phyloP scores from a whole-genome alignment of 768 basidiomycete genomes.

The Trametes villosa region DNA sequence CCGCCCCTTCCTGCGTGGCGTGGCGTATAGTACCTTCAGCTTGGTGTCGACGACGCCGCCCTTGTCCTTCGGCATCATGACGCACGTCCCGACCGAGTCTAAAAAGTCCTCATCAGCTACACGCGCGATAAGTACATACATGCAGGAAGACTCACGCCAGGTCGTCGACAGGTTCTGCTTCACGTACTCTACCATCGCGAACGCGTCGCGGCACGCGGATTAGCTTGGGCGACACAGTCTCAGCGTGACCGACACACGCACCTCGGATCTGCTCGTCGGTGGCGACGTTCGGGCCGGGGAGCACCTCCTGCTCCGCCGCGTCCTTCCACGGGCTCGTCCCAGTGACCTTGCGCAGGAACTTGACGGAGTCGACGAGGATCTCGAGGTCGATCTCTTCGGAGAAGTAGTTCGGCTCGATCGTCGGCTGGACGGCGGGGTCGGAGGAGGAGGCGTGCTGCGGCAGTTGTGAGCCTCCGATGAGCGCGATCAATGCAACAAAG shows the following conservation, averaged over 20 bases:
- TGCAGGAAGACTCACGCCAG: constrained; percentile 22
- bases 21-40: constrained; percentile 36
- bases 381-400: constrained; percentile 35
- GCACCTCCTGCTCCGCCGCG: constrained; percentile 1
- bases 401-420: constrained; percentile 37
- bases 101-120: neutral
- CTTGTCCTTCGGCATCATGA: constrained; percentile 44
- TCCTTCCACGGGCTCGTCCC: constrained; percentile 23
- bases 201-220: too few species aligned
- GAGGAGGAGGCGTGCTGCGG: constrained; percentile 27
- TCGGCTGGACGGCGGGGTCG: constrained; percentile 30
- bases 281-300: constrained; percentile 18
- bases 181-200: constrained; percentile 5
- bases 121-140: neutral
- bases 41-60: constrained; percentile 44
- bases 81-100: constrained; percentile 43
- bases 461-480: neutral
- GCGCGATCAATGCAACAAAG: too few species aligned
- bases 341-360: constrained; percentile 31
- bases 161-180: constrained; percentile 11
- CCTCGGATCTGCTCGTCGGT: constrained; percentile 12
- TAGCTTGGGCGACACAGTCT: too few species aligned
- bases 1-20: too few species aligned
- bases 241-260: too few species aligned
- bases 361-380: constrained; percentile 31